A percentile compares a stretch with the other conserved stretches of the same genome.
Evolutionary conservation across 805 yeast species (phyloP).

Genomic region (Kazachstania taianensis): DNA sequence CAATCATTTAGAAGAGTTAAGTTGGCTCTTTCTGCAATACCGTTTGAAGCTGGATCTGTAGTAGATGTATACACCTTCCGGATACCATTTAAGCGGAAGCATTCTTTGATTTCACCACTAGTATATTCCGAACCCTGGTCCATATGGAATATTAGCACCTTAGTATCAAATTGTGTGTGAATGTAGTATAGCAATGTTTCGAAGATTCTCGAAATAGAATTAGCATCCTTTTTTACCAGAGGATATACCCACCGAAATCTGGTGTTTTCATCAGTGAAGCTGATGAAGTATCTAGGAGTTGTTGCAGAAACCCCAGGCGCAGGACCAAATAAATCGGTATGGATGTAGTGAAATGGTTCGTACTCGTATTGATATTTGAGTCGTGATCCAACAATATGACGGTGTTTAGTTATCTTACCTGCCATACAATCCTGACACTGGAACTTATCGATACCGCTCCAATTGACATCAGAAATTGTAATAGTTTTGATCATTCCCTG

Average conservation of each 20-base stretch:
- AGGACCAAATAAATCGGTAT: slow-evolving; percentile 8
- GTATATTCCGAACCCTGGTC: slow-evolving; percentile 10
- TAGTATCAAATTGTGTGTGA: slow-evolving; percentile 1
- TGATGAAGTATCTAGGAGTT: slow-evolving; percentile 4
- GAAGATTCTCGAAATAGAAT: slow-evolving; percentile 1
- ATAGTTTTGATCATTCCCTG: background rate
- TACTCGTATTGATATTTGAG: slow-evolving; percentile 24
- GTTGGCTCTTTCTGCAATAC: slow-evolving; percentile 10
- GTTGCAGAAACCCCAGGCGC: background rate
- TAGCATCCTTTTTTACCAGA: slow-evolving; percentile 1
- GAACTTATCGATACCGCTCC: slow-evolving; percentile 40
- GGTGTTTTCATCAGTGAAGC: slow-evolving; percentile 9
- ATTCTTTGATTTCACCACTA: background rate
- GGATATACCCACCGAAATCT: slow-evolving; percentile 7
- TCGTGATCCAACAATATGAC: slow-evolving; percentile 57
- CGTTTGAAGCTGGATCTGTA: slow-evolving; percentile 6
- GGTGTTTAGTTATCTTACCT: slow-evolving; percentile 58
- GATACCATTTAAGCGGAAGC: background rate
- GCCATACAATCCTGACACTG: slow-evolving; percentile 56
- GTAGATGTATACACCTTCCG: slow-evolving; percentile 6
- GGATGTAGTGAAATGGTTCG: slow-evolving; percentile 6
- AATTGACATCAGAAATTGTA: background rate
- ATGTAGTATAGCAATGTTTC: slow-evolving; percentile 1
- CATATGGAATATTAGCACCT: slow-evolving; percentile 5
- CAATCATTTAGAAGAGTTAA: slow-evolving; percentile 9